Conservation (phyloP, 306 rosid genomes). For the Castanea sativa region DNA sequence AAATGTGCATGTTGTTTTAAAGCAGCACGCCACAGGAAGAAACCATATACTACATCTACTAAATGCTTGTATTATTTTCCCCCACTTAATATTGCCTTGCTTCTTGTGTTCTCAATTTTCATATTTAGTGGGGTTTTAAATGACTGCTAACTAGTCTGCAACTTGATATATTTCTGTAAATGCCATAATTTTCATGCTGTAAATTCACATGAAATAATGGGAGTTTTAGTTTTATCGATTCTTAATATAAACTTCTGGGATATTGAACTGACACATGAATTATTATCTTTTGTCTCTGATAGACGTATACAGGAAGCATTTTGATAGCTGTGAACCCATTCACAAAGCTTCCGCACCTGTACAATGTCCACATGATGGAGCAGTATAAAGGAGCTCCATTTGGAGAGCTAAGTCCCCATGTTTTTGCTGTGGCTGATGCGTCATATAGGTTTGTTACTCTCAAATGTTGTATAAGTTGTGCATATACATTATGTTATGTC, state of each 20-base stretch:
- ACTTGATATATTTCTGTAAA: background rate
- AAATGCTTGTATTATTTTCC: too few species aligned
- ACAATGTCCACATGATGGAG: slow-evolving; percentile 93
- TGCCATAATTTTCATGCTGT: background rate
- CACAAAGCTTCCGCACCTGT: slow-evolving; percentile 95
- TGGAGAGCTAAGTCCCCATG: slow-evolving; percentile 98
- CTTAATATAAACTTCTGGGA: background rate
- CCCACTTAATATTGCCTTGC: too few species aligned
- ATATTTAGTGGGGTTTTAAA: background rate
- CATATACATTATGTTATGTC: slow-evolving; percentile 2
- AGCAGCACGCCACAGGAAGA: too few species aligned
- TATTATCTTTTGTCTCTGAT: slow-evolving; percentile 28
- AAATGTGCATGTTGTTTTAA: too few species aligned
- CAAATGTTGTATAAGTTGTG: slow-evolving; percentile 6
- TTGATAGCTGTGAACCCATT: slow-evolving; percentile 96
- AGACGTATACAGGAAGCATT: slow-evolving; percentile 98
- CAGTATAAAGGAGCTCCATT: slow-evolving; percentile 91
- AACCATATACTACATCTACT: too few species aligned
- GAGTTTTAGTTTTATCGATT: background rate
- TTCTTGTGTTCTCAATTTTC: background rate
- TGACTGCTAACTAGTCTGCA: too few species aligned
- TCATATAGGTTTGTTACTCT: slow-evolving; percentile 69
- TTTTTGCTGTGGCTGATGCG: slow-evolving; percentile 94
- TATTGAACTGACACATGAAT: slow-evolving; percentile 1
- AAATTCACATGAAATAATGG: background rate